A percentile compares a stretch with the other conserved stretches of the same genome.
phyloP scores from a whole-genome alignment of 352 stramenopile species.

The Globisporangium megalacanthum region DNA sequence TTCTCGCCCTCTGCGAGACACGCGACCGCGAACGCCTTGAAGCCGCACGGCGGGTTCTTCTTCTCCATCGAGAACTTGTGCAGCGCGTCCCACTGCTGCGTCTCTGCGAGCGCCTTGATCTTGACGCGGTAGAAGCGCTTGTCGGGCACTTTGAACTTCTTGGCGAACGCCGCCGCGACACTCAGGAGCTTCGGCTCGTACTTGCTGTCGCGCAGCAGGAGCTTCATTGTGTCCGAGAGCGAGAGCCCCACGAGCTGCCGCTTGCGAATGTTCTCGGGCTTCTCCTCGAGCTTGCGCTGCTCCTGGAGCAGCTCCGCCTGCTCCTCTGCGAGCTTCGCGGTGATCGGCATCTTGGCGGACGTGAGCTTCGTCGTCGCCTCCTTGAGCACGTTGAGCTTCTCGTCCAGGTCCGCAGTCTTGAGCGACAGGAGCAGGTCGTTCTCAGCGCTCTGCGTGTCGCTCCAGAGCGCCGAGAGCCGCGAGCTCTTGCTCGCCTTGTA shows the following conservation, averaged over 20 bases:
- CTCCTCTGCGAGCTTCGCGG: conserved; percentile 77
- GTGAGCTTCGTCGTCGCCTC: conserved; percentile 64
- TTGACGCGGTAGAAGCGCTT: conserved; percentile 91
- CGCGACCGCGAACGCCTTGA: conserved; percentile 80
- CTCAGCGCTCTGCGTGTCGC: conserved; percentile 57
- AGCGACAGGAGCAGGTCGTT: conserved; percentile 72
- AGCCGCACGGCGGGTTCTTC: conserved; percentile 79
- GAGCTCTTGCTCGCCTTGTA: conserved; percentile 74
- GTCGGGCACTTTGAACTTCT: conserved; percentile 89
- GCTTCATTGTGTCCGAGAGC: conserved; percentile 83
- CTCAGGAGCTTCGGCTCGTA: conserved; percentile 76
- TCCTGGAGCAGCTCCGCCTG: conserved; percentile 85
- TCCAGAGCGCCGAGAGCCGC: conserved; percentile 49
- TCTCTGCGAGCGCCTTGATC: conserved; percentile 84
- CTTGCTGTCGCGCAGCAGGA: conserved; percentile 71
- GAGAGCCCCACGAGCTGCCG: conserved; percentile 77
- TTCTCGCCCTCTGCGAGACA: conserved; percentile 76
- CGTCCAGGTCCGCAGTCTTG: conserved; percentile 54
- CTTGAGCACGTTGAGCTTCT: conserved; percentile 61
- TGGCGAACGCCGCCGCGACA: conserved; percentile 60
- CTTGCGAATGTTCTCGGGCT: conserved; percentile 75
- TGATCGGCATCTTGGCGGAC: conserved; percentile 52
- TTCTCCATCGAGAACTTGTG: conserved; percentile 86
- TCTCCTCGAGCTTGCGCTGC: conserved; percentile 80
- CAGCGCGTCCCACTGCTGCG: conserved; percentile 81